phyloP scores from a whole-genome alignment of 2,329 filamentous ascomycete species.

The Cladophialophora yegresii region DNA sequence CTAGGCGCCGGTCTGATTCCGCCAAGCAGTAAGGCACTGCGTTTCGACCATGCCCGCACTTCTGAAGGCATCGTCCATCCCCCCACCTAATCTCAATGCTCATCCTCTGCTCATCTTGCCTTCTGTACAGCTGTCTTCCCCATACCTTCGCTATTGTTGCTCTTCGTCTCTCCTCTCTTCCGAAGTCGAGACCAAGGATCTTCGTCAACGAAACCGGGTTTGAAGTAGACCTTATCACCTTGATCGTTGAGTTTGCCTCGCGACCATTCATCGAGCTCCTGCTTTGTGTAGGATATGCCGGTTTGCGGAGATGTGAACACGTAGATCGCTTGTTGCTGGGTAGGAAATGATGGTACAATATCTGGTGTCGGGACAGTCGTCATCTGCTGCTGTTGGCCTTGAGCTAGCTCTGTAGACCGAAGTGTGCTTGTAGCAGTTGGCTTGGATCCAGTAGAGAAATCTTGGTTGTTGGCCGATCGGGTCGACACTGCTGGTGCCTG shows the following conservation, averaged over 20 bases:
- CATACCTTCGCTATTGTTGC: neutral
- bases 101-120: neutral
- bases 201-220: slow-evolving; percentile 34
- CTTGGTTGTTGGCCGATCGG: neutral
- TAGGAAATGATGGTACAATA: neutral
- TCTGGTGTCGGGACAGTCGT: neutral
- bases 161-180: neutral
- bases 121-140: neutral
- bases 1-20: neutral
- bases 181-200: slow-evolving; percentile 33
- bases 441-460: neutral
- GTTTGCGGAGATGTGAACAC: slow-evolving; percentile 19
- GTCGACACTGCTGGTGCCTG: neutral
- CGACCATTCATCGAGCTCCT: slow-evolving; percentile 24
- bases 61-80: neutral
- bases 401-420: neutral
- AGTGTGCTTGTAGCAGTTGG: neutral
- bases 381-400: neutral
- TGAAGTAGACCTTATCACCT: slow-evolving; percentile 37
- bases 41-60: neutral
- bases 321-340: neutral
- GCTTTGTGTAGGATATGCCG: slow-evolving; percentile 23
- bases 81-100: neutral
- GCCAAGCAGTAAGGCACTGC: neutral
- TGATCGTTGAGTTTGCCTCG: slow-evolving; percentile 29